Base-by-base conservation (phyloP, 306 rosid species). In the Casuarina equisetifolia region DNA sequence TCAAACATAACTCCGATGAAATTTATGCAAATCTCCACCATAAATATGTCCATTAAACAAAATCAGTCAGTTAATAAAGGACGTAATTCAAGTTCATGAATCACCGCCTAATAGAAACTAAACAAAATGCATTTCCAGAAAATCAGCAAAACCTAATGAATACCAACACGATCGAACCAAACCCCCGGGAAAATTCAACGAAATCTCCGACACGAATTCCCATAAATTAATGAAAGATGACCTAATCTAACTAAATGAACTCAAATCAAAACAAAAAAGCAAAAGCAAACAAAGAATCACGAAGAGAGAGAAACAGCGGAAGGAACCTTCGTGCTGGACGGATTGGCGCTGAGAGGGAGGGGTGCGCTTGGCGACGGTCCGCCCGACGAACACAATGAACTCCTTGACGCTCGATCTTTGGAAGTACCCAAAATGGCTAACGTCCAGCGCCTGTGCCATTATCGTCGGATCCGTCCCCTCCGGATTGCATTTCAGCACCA, bases 301-400 rank as follows among this genome's bases (percentile, higher is more conserved):
- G 3, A 10, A 69, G 70, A 78, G 52, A 50, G 9, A 9, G 40
- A 76, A 39, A 59, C 20, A 35, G 9, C 3, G 50, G 61, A 17
- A 16, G 38, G 45, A 6, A 89, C 99, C 99, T 92, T 96, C 99
- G 69, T 96, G 99, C 79, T 96, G 93, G 19, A 96, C 99, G 59
- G 99, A 88, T 82, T 96, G 99, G 40, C 99, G 97, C 61, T 96
- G 99, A 9, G 87, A 93, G 8, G 86, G 92, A 8, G 92, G 90
- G 35, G 96, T 96, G 39, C 97, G 99, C 40, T 77, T 92, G 75
- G 99, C 99, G 38, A 96, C 99, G 75, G 99, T 96, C 44, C 99
- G 99, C 74, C 91, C 92, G 16, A 96, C 97, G 75, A 96, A 96
- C 77, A 90, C 85, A 79, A 96, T 74, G 89, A 96, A 96, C 67